Conservation (phyloP, 441 rosid species). For the Populus hybrid region DNA sequence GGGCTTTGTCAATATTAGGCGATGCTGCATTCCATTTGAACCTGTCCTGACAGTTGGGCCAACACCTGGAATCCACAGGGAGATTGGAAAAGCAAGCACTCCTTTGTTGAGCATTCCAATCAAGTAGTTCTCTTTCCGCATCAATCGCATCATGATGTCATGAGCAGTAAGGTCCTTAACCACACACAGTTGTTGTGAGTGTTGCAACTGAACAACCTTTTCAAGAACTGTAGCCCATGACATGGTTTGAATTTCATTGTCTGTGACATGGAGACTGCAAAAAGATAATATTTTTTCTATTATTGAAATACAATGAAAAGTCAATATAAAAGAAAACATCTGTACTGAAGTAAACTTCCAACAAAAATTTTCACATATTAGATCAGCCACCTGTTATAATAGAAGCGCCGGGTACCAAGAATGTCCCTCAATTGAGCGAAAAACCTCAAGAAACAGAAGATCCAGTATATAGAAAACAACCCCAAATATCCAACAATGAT, state of each 20-base stretch:
- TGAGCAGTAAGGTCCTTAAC: slow-evolving; percentile 97
- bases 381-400: slow-evolving; percentile 57
- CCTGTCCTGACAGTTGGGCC: slow-evolving; percentile 70
- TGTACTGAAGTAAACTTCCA: slow-evolving; percentile 9
- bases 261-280: slow-evolving; percentile 92
- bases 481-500: slow-evolving; percentile 89
- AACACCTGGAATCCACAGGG: slow-evolving; percentile 89
- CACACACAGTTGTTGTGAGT: slow-evolving; percentile 78
- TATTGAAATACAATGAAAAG: slow-evolving; percentile 4
- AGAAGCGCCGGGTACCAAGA: slow-evolving; percentile 78
- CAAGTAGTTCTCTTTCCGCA: slow-evolving; percentile 98
- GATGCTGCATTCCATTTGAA: slow-evolving; percentile 49
- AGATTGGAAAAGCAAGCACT: slow-evolving; percentile 85
- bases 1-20: slow-evolving; percentile 79
- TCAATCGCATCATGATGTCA: slow-evolving; percentile 88
- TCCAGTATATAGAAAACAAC: slow-evolving; percentile 80
- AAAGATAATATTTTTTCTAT: slow-evolving; percentile 22
- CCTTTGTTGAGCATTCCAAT: slow-evolving; percentile 99
- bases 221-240: slow-evolving; percentile 95
- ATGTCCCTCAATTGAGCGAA: slow-evolving; percentile 86
- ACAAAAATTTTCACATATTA: slow-evolving; percentile 13
- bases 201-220: slow-evolving; percentile 83
- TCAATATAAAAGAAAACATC: not conserved
- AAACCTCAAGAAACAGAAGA: slow-evolving; percentile 91
- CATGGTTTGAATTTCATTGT: slow-evolving; percentile 90